Evolutionary conservation across 352 stramenopile genomes (phyloP).

Genomic region (Globisporangium uncinulatum): DNA sequence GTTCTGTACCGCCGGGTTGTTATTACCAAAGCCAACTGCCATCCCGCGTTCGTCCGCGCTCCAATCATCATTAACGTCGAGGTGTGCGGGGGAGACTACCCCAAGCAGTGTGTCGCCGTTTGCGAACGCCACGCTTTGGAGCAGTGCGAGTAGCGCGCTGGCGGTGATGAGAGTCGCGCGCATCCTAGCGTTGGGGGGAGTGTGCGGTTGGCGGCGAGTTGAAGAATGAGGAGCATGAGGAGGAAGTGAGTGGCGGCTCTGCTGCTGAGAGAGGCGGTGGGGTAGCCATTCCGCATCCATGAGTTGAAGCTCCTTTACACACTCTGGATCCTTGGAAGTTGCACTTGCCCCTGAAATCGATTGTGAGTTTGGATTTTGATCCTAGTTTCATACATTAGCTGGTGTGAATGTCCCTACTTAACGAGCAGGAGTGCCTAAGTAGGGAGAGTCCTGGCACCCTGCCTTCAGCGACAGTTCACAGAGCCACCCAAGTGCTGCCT

Average conservation of each 20-base stretch:
- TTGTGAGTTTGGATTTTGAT: neutral
- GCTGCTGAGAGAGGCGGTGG: neutral
- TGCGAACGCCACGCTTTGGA: neutral
- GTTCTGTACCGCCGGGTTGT: conserved; percentile 7
- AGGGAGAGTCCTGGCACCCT: too few species aligned
- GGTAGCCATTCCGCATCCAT: neutral
- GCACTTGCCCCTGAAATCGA: neutral
- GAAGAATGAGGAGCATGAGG: neutral
- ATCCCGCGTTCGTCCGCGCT: neutral
- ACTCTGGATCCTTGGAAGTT: neutral
- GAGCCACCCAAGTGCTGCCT: too few species aligned
- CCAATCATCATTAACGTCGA: conserved; percentile 4
- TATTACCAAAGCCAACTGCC: neutral
- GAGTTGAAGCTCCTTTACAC: neutral
- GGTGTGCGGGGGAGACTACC: neutral
- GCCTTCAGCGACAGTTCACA: too few species aligned
- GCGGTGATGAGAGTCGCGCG: neutral
- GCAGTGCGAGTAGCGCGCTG: neutral
- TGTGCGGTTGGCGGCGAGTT: neutral
- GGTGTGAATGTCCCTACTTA: too few species aligned
- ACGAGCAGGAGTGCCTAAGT: too few species aligned
- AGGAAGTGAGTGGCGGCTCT: neutral
- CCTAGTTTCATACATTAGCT: too few species aligned
- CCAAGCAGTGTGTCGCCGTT: neutral
- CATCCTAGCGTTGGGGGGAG: neutral